Conservation (phyloP, 371 early-diverging fungal species). For the Rhizopus stolonifer region DNA sequence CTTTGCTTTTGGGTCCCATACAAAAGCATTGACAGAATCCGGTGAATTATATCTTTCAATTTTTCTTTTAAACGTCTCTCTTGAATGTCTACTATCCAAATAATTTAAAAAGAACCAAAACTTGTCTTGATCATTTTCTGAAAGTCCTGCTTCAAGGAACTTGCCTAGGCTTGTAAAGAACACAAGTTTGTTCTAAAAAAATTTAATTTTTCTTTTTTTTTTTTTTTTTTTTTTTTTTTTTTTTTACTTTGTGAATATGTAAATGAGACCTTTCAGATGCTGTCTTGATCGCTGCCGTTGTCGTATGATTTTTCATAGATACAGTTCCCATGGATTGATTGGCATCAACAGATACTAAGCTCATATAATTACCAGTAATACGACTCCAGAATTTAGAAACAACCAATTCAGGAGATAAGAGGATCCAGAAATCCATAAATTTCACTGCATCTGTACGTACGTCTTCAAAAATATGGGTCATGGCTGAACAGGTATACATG, state of each 20-base stretch:
- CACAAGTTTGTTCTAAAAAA: constrained; percentile 38
- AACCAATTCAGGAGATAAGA: constrained; percentile 59
- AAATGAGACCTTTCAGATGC: constrained; percentile 44
- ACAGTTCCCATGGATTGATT: constrained; percentile 3
- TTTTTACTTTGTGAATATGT: constrained; percentile 41
- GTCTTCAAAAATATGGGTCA: constrained; percentile 90
- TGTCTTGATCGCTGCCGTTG: constrained; percentile 33
- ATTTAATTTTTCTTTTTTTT: not conserved
- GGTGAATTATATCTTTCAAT: constrained; percentile 13
- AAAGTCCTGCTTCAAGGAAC: constrained; percentile 47
- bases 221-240: not conserved
- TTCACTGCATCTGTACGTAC: constrained; percentile 79
- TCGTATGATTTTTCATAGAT: not conserved
- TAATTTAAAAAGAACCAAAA: constrained; percentile 58
- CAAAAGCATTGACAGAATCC: constrained; percentile 12
- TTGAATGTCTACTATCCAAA: constrained; percentile 45
- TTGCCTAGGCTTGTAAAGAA: constrained; percentile 36
- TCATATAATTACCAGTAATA: constrained; percentile 48
- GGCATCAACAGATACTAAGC: constrained; percentile 38
- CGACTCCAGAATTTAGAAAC: constrained; percentile 62
- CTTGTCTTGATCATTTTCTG: constrained; percentile 26
- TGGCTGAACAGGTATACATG: constrained; percentile 82
- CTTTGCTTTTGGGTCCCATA: constrained; percentile 13
- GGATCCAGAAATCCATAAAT: constrained; percentile 75
- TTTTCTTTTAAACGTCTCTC: constrained; percentile 38